Conservation (phyloP, 371 early-diverging fungal genomes). For the Catenaria anguillulae region DNA sequence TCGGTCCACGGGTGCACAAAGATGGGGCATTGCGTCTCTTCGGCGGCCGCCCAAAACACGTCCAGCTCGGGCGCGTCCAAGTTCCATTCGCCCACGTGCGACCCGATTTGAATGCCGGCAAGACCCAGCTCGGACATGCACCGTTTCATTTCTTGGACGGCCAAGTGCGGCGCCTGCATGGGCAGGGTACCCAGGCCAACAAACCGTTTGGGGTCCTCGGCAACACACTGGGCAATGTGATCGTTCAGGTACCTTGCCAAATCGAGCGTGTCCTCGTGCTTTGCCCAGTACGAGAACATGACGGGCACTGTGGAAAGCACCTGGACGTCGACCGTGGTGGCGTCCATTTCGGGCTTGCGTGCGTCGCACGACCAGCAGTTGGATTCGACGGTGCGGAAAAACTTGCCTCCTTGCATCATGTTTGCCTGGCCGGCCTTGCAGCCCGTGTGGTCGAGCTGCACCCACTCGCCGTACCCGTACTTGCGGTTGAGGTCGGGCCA, state of each 20-base stretch:
- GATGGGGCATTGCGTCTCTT: slow-evolving; percentile 42
- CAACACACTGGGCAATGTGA: slow-evolving; percentile 49
- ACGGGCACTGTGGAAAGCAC: slow-evolving; percentile 54
- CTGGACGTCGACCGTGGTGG: slow-evolving; percentile 42
- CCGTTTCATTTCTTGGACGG: slow-evolving; percentile 45
- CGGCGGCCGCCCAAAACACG: slow-evolving; percentile 26
- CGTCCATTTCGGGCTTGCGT: slow-evolving; percentile 34
- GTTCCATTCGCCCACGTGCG: slow-evolving; percentile 56
- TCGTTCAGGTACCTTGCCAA: slow-evolving; percentile 45
- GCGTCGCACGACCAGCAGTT: slow-evolving; percentile 52
- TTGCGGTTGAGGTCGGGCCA: slow-evolving; percentile 10
- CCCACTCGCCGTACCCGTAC: slow-evolving; percentile 42
- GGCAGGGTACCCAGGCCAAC: slow-evolving; percentile 51
- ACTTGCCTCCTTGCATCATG: slow-evolving; percentile 54
- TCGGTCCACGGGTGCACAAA: slow-evolving; percentile 65
- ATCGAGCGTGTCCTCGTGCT: slow-evolving; percentile 37
- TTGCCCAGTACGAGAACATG: slow-evolving; percentile 51
- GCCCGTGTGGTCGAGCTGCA: slow-evolving; percentile 28
- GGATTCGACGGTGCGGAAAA: slow-evolving; percentile 46
- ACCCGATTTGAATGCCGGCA: slow-evolving; percentile 52
- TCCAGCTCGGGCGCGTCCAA: slow-evolving; percentile 49
- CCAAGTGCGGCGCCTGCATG: slow-evolving; percentile 52
- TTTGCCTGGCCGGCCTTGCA: slow-evolving; percentile 23
- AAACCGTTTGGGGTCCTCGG: slow-evolving; percentile 44
- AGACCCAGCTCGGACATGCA: slow-evolving; percentile 50